Evolutionary conservation across 768 basidiomycete genomes (phyloP), one percentile per base, ranked within the genome.

Genomic region (Pleurotus sapidus): DNA sequence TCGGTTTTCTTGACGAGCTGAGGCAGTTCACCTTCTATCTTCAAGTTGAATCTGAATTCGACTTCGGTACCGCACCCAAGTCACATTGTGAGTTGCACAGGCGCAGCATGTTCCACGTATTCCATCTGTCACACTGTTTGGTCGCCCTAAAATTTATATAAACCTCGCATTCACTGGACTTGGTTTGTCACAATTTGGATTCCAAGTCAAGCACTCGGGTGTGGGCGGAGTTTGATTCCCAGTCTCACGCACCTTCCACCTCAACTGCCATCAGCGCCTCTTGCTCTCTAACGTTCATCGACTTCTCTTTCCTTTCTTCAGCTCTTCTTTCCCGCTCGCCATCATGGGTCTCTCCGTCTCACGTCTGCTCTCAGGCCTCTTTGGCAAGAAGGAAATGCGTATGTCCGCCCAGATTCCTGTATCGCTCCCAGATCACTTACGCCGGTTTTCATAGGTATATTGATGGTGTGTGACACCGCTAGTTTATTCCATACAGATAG

Each of bases 361-460:
- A 64, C 77, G 77, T 64, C 73, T 95, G 47, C 84, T 98, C 68
- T 80, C 84, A 49, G 84, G 84, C 72, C 83, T 99, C 70, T 95
- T 98, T 67, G 95, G 95, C 76, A 98, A 97, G 84, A 96, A 89
- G 86, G 96, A 99, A 79, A 98, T 99, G 96, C 94, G 95, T 97
- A 75, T 72, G 95, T 80, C 37, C 34, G 18, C 3, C 25, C 77
- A 64, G 59, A 62, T 60, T 61, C 66, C 60, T 59, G 63, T 64
- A 65, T 64, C 60, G 64, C 60, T 63, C 63, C 50, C 20, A 40
- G 51, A 42, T 42, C 38, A 23, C 51, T 54, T 20, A 54, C 11
- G 51, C 37, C 27, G 51, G 20, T 65, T 68, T 71, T 60, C 66
- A 62, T 68, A 97, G 95, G 96, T 72, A 98, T 99, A 80, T 80